phyloP scores from a whole-genome alignment of 2,329 filamentous ascomycete species.

The Paraconiothyrium brasiliense region DNA sequence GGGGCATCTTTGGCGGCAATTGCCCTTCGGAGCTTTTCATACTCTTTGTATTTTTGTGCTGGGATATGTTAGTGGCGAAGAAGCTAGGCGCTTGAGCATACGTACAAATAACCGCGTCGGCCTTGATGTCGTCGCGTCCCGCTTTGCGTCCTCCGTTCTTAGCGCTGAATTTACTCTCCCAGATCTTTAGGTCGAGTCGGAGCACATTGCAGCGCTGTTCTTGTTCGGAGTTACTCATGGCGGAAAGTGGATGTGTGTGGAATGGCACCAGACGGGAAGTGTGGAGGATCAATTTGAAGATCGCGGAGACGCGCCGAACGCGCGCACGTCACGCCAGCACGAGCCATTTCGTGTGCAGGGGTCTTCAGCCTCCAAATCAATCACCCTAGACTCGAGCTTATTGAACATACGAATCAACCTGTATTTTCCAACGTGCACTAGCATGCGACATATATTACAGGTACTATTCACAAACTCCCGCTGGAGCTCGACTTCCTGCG shows the following conservation, averaged over 20 bases:
- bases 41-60: slow-evolving; percentile 81
- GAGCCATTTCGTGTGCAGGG: slow-evolving; percentile 16
- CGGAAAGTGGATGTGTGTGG: slow-evolving; percentile 24
- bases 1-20: slow-evolving; percentile 38
- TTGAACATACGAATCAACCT: slow-evolving; percentile 18
- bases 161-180: slow-evolving; percentile 74
- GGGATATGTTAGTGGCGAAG: slow-evolving; percentile 24
- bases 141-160: slow-evolving; percentile 74
- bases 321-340: slow-evolving; percentile 34
- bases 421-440: slow-evolving; percentile 37
- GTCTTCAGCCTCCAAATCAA: slow-evolving; percentile 30
- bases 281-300: slow-evolving; percentile 31
- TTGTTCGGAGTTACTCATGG: slow-evolving; percentile 40
- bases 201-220: slow-evolving; percentile 84
- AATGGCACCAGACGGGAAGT: slow-evolving; percentile 20
- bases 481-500: slow-evolving; percentile 47
- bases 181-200: slow-evolving; percentile 76
- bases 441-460: slow-evolving; percentile 51
- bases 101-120: slow-evolving; percentile 74
- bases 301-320: slow-evolving; percentile 40
- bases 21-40: slow-evolving; percentile 67
- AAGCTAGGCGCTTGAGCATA: slow-evolving; percentile 17
- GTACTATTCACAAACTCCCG: slow-evolving; percentile 53
- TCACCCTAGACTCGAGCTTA: slow-evolving; percentile 14
- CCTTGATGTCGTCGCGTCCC: slow-evolving; percentile 78